These are phyloP conservation scores for Populus deltoides DNA, from an alignment of 345 rosid species.

Conservation along the genomic window DNA sequence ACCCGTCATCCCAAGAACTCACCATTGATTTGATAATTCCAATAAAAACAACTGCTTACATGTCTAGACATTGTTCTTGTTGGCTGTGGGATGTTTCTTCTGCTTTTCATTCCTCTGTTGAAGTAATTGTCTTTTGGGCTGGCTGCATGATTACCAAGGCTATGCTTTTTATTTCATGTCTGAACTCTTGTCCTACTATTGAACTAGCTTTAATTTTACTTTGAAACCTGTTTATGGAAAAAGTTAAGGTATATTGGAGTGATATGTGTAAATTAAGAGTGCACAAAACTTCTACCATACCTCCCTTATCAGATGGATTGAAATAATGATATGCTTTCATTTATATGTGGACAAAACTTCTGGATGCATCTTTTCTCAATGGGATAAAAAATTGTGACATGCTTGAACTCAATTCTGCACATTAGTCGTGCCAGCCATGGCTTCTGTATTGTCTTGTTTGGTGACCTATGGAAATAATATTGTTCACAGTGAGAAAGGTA, in stretches of 20 bases:
- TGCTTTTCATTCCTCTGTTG: background rate
- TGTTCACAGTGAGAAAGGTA: conserved; percentile 14
- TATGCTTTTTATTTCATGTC: background rate
- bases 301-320: too few species aligned
- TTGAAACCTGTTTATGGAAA: too few species aligned
- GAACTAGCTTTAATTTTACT: background rate
- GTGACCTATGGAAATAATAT: conserved; percentile 8
- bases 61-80: background rate
- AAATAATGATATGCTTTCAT: too few species aligned
- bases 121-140: background rate
- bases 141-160: background rate
- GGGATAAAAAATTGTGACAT: background rate
- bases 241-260: too few species aligned
- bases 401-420: background rate
- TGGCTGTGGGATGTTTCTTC: background rate
- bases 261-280: too few species aligned
- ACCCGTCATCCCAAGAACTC: too few species aligned
- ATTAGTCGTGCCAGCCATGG: conserved; percentile 5
- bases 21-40: too few species aligned
- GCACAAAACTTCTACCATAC: too few species aligned
- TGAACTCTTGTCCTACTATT: background rate
- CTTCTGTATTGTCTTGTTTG: conserved; percentile 11
- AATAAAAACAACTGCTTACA: too few species aligned
- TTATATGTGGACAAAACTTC: background rate
- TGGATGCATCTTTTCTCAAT: background rate